Conservation (phyloP, 169 alveolate genomes). For the Eimeria necatrix region DNA sequence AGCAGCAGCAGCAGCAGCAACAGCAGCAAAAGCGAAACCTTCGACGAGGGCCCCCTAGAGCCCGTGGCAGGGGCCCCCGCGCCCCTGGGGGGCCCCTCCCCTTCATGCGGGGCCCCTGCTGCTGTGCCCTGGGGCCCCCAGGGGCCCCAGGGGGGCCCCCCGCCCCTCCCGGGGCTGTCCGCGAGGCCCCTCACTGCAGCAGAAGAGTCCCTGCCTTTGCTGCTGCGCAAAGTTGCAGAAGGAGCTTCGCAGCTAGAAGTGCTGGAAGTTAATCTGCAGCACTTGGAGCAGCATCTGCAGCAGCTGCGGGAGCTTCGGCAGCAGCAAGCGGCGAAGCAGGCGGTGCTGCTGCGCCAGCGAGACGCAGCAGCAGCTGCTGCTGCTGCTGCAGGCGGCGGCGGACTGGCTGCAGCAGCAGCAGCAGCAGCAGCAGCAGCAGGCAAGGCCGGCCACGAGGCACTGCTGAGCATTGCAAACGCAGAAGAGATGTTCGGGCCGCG, state of each 20-base stretch:
- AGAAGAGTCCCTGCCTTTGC: slow-evolving; percentile 23
- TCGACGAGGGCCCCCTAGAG: neutral
- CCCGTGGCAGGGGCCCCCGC: neutral
- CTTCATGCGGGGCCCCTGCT: too few relatives aligned
- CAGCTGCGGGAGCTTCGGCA: slow-evolving; percentile 23
- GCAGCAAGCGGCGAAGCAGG: neutral
- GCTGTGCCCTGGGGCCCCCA: too few relatives aligned
- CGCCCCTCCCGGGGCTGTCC: neutral
- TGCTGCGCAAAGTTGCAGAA: neutral
- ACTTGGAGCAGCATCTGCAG: slow-evolving; percentile 50
- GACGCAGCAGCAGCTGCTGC: slow-evolving; percentile 18
- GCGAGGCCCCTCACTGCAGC: slow-evolving; percentile 32
- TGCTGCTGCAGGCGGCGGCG: neutral
- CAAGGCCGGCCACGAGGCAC: neutral
- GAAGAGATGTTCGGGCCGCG: slow-evolving; percentile 21
- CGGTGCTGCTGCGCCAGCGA: slow-evolving; percentile 38
- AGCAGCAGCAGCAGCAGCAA: neutral
- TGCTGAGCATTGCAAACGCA: slow-evolving; percentile 19
- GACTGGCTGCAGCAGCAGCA: neutral
- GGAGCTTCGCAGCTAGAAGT: slow-evolving; percentile 7
- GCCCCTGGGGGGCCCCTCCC: neutral
- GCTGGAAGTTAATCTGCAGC: slow-evolving; percentile 18
- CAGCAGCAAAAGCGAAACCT: neutral
- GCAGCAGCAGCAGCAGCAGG: neutral
- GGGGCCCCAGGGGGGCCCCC: too few relatives aligned